Conservation (phyloP, 192 early-diverging fungal species). For the Dissophora ornata region DNA sequence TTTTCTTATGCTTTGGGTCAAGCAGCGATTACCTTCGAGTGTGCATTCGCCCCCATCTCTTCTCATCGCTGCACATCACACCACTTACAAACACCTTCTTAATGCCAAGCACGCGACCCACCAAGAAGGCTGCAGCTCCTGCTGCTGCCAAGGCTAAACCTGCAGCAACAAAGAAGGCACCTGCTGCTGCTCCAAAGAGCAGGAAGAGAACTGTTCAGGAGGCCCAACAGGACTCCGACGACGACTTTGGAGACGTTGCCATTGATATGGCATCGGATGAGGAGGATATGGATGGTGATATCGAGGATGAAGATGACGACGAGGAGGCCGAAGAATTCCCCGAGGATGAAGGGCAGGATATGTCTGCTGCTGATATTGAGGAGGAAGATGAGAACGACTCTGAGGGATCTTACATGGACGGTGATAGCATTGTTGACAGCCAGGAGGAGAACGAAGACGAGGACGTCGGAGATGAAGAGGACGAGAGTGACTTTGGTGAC, state of each 20-base stretch:
- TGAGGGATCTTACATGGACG: conserved; percentile 56
- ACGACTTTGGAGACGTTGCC: conserved; percentile 62
- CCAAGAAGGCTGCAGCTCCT: conserved; percentile 22
- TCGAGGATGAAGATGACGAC: conserved; percentile 26
- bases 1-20: conserved; percentile 31
- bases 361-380: conserved; percentile 63
- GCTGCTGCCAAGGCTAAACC: conserved; percentile 12
- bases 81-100: background rate
- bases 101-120: conserved; percentile 43
- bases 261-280: conserved; percentile 67
- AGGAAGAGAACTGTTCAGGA: conserved; percentile 45
- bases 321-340: conserved; percentile 37
- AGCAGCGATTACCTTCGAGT: background rate
- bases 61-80: background rate
- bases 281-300: conserved; percentile 53
- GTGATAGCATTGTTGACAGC: conserved; percentile 56
- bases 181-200: conserved; percentile 27
- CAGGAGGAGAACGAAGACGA: conserved; percentile 62
- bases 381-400: conserved; percentile 61
- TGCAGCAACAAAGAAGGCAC: conserved; percentile 23
- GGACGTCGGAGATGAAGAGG: conserved; percentile 63
- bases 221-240: conserved; percentile 46
- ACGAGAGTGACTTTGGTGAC: conserved; percentile 55
- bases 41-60: background rate
- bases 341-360: conserved; percentile 56